Evolutionary conservation across 305 asterid genomes (phyloP).

Genomic region (Fraxinus baroniana): DNA sequence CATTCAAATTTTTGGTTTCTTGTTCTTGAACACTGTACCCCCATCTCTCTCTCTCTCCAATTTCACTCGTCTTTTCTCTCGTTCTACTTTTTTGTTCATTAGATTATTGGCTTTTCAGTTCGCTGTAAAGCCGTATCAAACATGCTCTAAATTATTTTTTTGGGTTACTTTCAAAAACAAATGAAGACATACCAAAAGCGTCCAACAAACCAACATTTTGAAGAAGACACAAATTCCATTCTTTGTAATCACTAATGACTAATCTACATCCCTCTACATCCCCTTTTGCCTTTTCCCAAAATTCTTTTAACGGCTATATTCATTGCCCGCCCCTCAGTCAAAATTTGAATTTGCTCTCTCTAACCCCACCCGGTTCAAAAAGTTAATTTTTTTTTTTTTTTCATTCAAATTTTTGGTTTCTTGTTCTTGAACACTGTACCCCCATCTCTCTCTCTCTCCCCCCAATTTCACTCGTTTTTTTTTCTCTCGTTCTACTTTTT

Average conservation of each 20-base stretch:
- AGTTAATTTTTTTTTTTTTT: background rate
- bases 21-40: too few species aligned
- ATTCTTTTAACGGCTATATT: background rate
- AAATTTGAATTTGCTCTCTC: background rate
- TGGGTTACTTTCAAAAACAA: background rate
- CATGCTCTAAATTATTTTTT: too few species aligned
- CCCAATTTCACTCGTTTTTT: background rate
- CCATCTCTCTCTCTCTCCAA: too few species aligned
- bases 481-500: background rate
- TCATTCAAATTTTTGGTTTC: too few species aligned
- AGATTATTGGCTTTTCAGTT: too few species aligned
- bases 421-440: too few species aligned
- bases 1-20: too few species aligned
- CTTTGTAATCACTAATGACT: background rate
- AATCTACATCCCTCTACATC: too few species aligned
- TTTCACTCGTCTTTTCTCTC: too few species aligned
- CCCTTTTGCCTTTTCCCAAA: background rate
- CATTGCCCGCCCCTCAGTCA: background rate
- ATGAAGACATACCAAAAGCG: background rate
- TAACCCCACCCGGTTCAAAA: background rate
- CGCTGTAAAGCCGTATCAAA: too few species aligned
- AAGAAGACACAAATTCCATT: background rate
- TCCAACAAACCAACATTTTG: background rate
- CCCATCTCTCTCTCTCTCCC: background rate
- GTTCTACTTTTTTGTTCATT: too few species aligned